Base-by-base conservation (phyloP, 305 asterid species). In the Fraxinus greggii region DNA sequence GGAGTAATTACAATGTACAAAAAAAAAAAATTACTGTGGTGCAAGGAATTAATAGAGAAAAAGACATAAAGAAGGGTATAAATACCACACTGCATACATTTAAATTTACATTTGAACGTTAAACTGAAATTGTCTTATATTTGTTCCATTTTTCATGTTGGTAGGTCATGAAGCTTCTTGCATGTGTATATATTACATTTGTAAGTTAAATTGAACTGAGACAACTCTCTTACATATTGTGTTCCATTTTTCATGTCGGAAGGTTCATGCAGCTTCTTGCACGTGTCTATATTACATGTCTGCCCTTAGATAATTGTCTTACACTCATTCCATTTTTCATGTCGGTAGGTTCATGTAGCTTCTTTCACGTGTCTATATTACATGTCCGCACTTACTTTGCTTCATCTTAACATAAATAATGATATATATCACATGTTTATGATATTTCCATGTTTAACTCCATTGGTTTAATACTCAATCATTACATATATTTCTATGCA, bases 321-420 rank as follows among this genome's bases (percentile, higher is more conserved):
- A 67, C n/a, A 28, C 13, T 28, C 15, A 19, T 26, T 67, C 74
- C 74, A 67, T 67, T 13, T 67, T 67, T 61, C 72, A 67, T 21
- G 74, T 26, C 21, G 4, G 38, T 28, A 61, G 15, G 23, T 67
- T 76, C 23, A 54, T 5, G n/a, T 4, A 78, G 33, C 19, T 33
- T 38, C 23, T 19, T n/a, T 13, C 72, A 78, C 26, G 23, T 3
- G 13, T 72, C 32, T 24, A 61, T 69, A 51, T 54, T 75, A 29
- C 77, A 73, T 45, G 17, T 61, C 36, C 12, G 35, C 24, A 40
- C 8, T 40, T 82, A 56, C 65, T 69, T 70, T 70, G 78, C 81
- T 79, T 17, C 67, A 69, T 28, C 2, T 72, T 29, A 23, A 65
- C 76, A 83, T 38, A 7, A 63, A 63, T 63, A 23, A 19, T 61